Conservation (phyloP, 1,284 basidiomycete species). For the Sparassis latifolia region DNA sequence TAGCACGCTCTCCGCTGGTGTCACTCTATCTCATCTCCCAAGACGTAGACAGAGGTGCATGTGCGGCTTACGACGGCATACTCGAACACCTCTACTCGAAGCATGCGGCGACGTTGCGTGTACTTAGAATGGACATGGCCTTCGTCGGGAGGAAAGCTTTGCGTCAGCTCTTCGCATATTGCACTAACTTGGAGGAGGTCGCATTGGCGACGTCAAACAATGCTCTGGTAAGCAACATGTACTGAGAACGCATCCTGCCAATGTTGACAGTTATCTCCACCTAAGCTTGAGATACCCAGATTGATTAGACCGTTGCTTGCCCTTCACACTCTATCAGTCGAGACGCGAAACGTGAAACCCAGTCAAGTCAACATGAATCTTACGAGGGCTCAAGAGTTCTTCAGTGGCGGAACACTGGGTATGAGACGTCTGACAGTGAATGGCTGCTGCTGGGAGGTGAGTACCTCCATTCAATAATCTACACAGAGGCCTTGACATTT, state of each 20-base stretch:
- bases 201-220: slow-evolving; percentile 6
- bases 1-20: slow-evolving; percentile 33
- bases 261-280: neutral
- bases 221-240: slow-evolving; percentile 7
- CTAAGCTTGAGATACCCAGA: neutral
- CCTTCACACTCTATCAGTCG: neutral
- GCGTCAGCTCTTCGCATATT: slow-evolving; percentile 7
- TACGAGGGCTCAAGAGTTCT: neutral
- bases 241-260: neutral
- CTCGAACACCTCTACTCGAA: slow-evolving; percentile 33
- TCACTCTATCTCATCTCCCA: slow-evolving; percentile 28
- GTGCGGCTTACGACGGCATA: slow-evolving; percentile 33
- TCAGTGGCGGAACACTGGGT: neutral
- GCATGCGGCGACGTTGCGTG: slow-evolving; percentile 30
- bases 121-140: slow-evolving; percentile 29
- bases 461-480: neutral
- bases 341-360: slow-evolving; percentile 1
- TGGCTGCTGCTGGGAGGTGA: slow-evolving; percentile 8
- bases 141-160: slow-evolving; percentile 28
- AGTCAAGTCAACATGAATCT: neutral
- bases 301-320: neutral
- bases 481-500: no score
- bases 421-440: slow-evolving; percentile 8
- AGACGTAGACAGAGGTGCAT: slow-evolving; percentile 17
- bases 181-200: slow-evolving; percentile 11